Conservation (phyloP, 192 early-diverging fungal species). For the Entomortierella beljakovae region DNA sequence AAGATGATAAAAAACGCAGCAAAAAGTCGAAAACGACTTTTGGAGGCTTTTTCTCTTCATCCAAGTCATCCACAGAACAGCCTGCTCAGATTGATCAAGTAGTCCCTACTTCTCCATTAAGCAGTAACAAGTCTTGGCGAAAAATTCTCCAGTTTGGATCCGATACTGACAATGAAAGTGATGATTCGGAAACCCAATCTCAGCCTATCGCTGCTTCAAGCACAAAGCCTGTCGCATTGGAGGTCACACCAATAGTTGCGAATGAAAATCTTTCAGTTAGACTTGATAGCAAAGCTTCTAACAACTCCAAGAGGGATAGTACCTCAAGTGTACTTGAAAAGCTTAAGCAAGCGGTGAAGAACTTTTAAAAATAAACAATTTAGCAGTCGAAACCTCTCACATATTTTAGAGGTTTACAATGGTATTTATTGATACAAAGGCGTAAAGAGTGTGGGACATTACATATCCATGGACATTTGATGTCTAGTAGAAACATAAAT, state of each 20-base stretch:
- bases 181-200: neutral
- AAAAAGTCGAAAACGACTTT: constrained; percentile 21
- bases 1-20: neutral
- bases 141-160: constrained; percentile 40
- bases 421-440: neutral
- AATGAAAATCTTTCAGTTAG: too few species aligned
- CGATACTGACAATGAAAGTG: constrained; percentile 27
- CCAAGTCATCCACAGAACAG: constrained; percentile 5
- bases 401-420: neutral
- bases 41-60: constrained; percentile 17
- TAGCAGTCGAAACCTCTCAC: too few species aligned
- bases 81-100: neutral
- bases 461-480: too few species aligned
- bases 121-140: constrained; percentile 30
- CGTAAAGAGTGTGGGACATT: too few species aligned
- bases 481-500: too few species aligned
- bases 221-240: neutral
- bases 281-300: neutral
- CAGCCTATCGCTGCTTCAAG: neutral
- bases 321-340: constrained; percentile 33
- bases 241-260: neutral
- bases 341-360: constrained; percentile 43
- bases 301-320: neutral
- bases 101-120: neutral
- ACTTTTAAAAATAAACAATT: constrained; percentile 13